Conservation (phyloP, 306 rosid species). For the Ziziphus jujuba region DNA sequence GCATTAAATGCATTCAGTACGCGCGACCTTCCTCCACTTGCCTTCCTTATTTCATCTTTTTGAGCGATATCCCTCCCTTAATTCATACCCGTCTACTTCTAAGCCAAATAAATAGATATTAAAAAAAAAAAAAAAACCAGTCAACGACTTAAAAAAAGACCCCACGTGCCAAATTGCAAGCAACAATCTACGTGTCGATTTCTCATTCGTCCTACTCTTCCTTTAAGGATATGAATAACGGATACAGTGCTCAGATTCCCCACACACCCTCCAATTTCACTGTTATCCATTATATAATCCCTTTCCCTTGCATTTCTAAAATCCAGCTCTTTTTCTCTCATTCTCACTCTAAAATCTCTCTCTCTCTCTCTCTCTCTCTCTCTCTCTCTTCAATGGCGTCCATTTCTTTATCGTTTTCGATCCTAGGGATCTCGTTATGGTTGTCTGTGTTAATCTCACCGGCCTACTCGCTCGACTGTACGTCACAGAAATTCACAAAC, state of each 20-base stretch:
- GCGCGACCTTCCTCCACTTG: background rate
- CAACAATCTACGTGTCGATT: too few species aligned
- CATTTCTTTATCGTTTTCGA: background rate
- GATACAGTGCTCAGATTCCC: background rate
- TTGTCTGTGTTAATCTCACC: conserved; percentile 29
- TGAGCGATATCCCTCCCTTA: too few species aligned
- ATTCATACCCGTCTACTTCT: background rate
- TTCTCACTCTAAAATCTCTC: background rate
- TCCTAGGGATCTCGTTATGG: conserved; percentile 21
- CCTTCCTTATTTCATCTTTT: too few species aligned
- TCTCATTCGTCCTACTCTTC: too few species aligned
- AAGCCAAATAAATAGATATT: too few species aligned
- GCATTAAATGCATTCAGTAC: background rate
- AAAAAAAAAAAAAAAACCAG: background rate
- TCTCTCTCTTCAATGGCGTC: conserved; percentile 36
- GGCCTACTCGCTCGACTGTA: conserved; percentile 38
- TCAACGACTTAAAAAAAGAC: background rate
- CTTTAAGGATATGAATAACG: background rate
- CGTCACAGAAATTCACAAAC: conserved; percentile 36
- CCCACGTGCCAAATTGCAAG: too few species aligned
- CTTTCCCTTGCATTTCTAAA: background rate
- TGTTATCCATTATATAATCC: conserved; percentile 10
- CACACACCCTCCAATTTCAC: background rate
- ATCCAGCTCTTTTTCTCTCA: too few species aligned
- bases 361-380: background rate